Evolutionary conservation across 495 filamentous ascomycete genomes (phyloP), one percentile per base, ranked within the genome.

Genomic region (Xylaria sp.): DNA sequence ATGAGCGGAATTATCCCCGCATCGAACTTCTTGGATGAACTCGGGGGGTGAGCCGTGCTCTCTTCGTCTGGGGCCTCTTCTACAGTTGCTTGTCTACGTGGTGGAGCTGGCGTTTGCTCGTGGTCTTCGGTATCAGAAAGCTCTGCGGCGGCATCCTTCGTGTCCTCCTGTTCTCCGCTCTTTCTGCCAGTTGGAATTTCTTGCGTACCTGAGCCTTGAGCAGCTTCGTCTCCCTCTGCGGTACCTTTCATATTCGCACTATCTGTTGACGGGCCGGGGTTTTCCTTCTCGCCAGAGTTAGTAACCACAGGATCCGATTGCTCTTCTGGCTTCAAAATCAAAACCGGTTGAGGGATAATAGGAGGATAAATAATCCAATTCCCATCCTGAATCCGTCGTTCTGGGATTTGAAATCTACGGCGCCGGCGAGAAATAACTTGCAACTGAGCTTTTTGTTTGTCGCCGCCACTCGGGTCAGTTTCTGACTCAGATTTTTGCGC

Each of bases 21-120:
- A 17, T 24, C 37, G 3, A 6, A 0, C 9, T 62, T 43, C 17
- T 26, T 40, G 1, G 37, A 43, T 17, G 37, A 62, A n/a, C 12
- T 62, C 8, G 21, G 1, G 5, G 8, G n/a, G 12, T n/a, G 2
- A 12, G 35, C 5, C 4, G 59, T 14, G 1, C 37, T 14, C 11
- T 62, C 59, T 26, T 62, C 37, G 8, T 62, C 59, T 1, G 59
- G 59, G 7, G 37, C 59, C 5, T 62, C 59, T 43, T 62, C 59
- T 43, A 62, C 37, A 8, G 59, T 62, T 62, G 21, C 59, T 29
- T 21, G 59, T 62, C 59, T 62, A 29, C 5, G 59, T 9, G 37
- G 57, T n/a, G 31, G 6, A 21, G 8, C n/a, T 6, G 19, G 57
- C 0, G 21, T 33, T 12, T 4, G 57, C 14, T 37, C 5, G 57